Base-by-base conservation (phyloP, 768 basidiomycete genomes). In the Russula lepida region DNA sequence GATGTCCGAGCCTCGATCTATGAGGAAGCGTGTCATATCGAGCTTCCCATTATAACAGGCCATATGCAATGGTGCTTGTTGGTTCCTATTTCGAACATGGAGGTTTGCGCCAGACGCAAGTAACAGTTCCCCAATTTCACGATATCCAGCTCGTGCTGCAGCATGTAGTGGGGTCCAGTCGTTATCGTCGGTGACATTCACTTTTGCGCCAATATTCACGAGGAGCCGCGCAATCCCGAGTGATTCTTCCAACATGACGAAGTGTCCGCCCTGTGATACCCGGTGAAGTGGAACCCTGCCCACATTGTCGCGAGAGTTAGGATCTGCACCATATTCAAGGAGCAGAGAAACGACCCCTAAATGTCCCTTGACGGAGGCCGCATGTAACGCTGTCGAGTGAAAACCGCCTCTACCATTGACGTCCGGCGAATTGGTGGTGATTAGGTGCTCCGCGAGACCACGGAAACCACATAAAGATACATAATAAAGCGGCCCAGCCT, bases 91-190 rank as follows among this genome's bases (percentile, higher is more conserved):
- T 5, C n/a, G 30, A 30, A n/a, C 19, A 21, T 50, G 19, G 12
- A 30, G 19, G 6, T n/a, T 50, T n/a, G 49, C 49, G 11, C 30
- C 49, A 50, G 12, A 32, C 5, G 4, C n/a, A 21, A 50, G 49
- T 32, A 50, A 32, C 30, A 30, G n/a, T 50, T 50, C 30, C 30
- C 2, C 30, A 13, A 50, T 13, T 8, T 50, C 49, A 17, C 55
- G 48, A 21, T 52, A 32, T 30, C 56, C 54, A 25, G 47, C 32
- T 23, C 25, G 41, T 15, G 56, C 49, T 4, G 51, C 61, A 1
- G 39, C 17, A 32, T 62, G 53, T n/a, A 62, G 30, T 2, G 61
- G 49, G 6, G 61, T 62, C 19, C 21, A 44, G 17, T 57, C 57
- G 6, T 59, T 6, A 4, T 39, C 12, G 21, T 62, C 53, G 0